phyloP scores from a whole-genome alignment of 139 green algal genomes.

The Parachlorella kessleri region DNA sequence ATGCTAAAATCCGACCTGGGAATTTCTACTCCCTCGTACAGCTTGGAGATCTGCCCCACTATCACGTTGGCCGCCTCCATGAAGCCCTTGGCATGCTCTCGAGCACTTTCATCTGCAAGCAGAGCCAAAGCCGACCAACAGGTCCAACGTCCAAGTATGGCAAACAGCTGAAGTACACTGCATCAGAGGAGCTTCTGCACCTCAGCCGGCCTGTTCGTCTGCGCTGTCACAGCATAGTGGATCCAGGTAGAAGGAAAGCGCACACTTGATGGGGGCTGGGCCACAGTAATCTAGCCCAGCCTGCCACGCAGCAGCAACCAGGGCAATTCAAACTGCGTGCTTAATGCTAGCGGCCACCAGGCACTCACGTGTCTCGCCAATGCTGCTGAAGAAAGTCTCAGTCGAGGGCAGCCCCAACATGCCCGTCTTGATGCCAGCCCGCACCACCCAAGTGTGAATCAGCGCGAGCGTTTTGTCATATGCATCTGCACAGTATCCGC shows the following conservation, averaged over 20 bases:
- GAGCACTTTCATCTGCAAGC: constrained; percentile 45
- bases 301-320: too few relatives aligned
- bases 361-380: constrained; percentile 52
- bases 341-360: too few relatives aligned
- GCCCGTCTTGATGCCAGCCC: constrained; percentile 59
- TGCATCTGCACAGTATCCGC: constrained; percentile 32
- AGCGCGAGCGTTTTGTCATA: constrained; percentile 57
- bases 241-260: too few relatives aligned
- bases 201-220: too few relatives aligned
- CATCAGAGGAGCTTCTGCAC: too few relatives aligned
- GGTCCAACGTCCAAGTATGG: too few relatives aligned
- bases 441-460: constrained; percentile 63
- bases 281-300: too few relatives aligned
- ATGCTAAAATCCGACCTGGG: constrained; percentile 52
- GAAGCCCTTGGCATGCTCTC: constrained; percentile 36
- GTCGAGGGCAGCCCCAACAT: constrained; percentile 64
- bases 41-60: constrained; percentile 21
- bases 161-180: too few relatives aligned
- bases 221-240: too few relatives aligned
- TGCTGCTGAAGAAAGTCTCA: constrained; percentile 56
- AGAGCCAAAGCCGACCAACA: too few relatives aligned
- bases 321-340: too few relatives aligned
- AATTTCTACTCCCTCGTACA: constrained; percentile 53
- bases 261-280: too few relatives aligned
- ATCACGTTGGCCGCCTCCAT: constrained; percentile 33